Percentiles rank a stretch among this genome's conserved stretches.
These are phyloP conservation scores for Volvox reticuliferus DNA, from an alignment of 139 green algal species.

Conservation along the genomic window DNA sequence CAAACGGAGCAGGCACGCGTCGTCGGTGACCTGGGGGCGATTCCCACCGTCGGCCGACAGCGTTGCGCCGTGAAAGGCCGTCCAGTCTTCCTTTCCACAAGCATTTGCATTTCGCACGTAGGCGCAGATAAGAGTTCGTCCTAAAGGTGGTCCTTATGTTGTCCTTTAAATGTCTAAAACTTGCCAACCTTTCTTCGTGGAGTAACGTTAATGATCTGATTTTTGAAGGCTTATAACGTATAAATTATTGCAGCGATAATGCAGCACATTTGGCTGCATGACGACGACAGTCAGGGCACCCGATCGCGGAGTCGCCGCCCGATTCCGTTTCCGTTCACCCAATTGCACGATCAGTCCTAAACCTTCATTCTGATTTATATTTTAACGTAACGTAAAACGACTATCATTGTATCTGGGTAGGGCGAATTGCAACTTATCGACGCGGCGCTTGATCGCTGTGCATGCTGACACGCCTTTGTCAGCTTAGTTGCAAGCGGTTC, in stretches of 20 bases:
- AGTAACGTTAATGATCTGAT: neutral
- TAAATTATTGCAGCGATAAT: neutral
- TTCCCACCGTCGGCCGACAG: neutral
- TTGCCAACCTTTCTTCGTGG: neutral
- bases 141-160: too few relatives aligned
- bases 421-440: neutral
- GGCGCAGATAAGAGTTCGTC: too few relatives aligned
- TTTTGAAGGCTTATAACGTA: neutral
- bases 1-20: neutral
- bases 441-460: slow-evolving; percentile 22
- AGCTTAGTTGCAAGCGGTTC: neutral
- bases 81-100: neutral
- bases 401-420: neutral
- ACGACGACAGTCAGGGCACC: neutral
- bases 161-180: neutral
- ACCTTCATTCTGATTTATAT: neutral
- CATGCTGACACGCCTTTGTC: slow-evolving; percentile 27
- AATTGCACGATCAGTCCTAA: neutral
- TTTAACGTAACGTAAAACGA: neutral
- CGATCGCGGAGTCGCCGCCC: neutral
- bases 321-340: neutral
- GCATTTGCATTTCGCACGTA: slow-evolving; percentile 9
- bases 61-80: slow-evolving; percentile 36
- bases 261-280: too few relatives aligned
- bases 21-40: neutral